phyloP scores from a whole-genome alignment of 306 rosid species.

The Phaseolus lunatus region DNA sequence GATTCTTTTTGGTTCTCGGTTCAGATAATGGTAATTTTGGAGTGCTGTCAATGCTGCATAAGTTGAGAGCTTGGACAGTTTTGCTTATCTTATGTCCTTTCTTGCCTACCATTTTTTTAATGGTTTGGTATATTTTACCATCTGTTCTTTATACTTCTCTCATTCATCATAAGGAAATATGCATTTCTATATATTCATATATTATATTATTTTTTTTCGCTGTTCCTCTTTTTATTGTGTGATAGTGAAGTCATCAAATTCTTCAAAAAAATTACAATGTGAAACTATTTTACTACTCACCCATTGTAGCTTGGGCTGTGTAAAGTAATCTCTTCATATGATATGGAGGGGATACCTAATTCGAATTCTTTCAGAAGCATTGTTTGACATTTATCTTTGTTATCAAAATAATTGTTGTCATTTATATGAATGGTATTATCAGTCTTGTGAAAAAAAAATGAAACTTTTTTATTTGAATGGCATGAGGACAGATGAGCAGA shows the following conservation, averaged over 20 bases:
- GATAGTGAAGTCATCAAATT: constrained; percentile 17
- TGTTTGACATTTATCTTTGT: neutral
- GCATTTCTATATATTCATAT: neutral
- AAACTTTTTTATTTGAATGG: neutral
- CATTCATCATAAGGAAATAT: neutral
- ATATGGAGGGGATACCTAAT: neutral
- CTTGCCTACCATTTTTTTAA: neutral
- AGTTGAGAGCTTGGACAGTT: neutral
- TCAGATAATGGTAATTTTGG: constrained; percentile 25
- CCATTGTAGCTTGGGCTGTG: constrained; percentile 4
- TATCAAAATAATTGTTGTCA: neutral
- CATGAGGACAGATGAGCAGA: neutral
- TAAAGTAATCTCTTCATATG: neutral
- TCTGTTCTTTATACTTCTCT: constrained; percentile 4
- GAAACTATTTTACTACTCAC: constrained; percentile 4
- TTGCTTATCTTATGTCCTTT: neutral
- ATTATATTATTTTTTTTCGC: neutral
- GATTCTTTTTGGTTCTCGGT: constrained; percentile 16
- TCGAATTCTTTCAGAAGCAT: neutral
- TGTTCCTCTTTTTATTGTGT: neutral
- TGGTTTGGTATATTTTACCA: neutral
- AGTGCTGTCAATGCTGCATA: constrained; percentile 9
- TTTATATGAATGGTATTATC: constrained; percentile 10
- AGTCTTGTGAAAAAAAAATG: neutral
- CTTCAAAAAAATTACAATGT: neutral